These are phyloP conservation scores for Spizellomyces punctatus DNA, from an alignment of 192 early-diverging fungal genomes.

Conservation along the genomic window DNA sequence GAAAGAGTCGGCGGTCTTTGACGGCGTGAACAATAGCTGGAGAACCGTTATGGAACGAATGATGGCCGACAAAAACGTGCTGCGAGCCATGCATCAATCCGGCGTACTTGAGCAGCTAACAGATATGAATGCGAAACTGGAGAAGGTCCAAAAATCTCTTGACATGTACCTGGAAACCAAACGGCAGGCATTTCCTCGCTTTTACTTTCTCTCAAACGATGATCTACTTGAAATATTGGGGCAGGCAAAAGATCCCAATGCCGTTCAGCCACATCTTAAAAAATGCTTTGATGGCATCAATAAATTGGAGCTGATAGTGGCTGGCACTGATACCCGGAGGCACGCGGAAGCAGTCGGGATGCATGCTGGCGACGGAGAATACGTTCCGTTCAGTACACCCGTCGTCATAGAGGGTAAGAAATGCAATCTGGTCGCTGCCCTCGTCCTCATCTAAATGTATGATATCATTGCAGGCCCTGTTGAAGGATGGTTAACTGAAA, in stretches of 20 bases:
- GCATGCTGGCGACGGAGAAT: constrained; percentile 66
- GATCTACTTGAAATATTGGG: constrained; percentile 63
- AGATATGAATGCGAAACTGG: constrained; percentile 62
- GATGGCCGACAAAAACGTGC: constrained; percentile 48
- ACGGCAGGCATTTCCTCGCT: constrained; percentile 59
- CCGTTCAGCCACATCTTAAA: constrained; percentile 63
- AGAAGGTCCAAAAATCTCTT: constrained; percentile 64
- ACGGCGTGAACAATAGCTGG: constrained; percentile 50
- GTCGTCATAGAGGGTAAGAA: constrained; percentile 54
- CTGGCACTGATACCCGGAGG: constrained; percentile 52
- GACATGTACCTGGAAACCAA: constrained; percentile 69
- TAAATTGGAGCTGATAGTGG: constrained; percentile 52
- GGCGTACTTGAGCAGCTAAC: constrained; percentile 48
- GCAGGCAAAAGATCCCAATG: constrained; percentile 59
- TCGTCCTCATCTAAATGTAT: constrained; percentile 11
- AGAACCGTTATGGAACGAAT: constrained; percentile 52
- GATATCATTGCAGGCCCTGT: constrained; percentile 44
- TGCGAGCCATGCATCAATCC: constrained; percentile 49
- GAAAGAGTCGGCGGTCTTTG: constrained; percentile 58
- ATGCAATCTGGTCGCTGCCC: background rate
- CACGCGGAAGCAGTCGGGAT: constrained; percentile 61
- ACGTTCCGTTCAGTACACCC: constrained; percentile 55
- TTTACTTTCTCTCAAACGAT: constrained; percentile 67
- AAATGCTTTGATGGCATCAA: constrained; percentile 65
- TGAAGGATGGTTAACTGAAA: constrained; percentile 56